Evolutionary conservation across 2,329 filamentous ascomycete genomes (phyloP).

Genomic region (Diplodia scrobiculata): DNA sequence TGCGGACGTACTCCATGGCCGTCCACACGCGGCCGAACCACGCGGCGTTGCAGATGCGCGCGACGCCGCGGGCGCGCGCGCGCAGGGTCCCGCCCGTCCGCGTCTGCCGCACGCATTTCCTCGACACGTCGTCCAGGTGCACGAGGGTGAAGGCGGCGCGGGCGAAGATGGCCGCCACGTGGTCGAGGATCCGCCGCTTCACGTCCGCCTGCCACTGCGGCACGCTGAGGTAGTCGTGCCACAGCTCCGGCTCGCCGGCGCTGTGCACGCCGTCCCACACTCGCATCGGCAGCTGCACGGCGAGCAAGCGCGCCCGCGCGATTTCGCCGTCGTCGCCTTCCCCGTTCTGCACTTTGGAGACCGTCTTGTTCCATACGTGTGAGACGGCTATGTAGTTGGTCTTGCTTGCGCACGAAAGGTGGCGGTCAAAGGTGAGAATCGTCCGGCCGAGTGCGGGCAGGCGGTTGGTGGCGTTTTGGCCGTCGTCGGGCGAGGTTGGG

Average conservation of each 20-base stretch:
- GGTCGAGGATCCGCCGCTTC: constrained; percentile 28
- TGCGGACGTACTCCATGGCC: constrained; percentile 33
- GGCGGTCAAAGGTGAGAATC: constrained; percentile 6
- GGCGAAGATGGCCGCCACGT: background rate
- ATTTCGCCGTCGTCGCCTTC: background rate
- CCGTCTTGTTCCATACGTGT: constrained; percentile 23
- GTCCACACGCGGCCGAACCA: constrained; percentile 34
- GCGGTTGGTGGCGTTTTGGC: background rate
- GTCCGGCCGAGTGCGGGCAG: background rate
- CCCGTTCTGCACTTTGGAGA: constrained; percentile 14
- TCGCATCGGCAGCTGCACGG: background rate
- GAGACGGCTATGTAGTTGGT: constrained; percentile 20
- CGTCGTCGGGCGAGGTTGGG: background rate
- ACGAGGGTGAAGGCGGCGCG: background rate
- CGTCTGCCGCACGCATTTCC: background rate
- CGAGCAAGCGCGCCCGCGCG: background rate
- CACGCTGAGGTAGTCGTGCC: constrained; percentile 35
- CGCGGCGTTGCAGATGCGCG: constrained; percentile 30
- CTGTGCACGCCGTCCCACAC: background rate
- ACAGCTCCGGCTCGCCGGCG: constrained; percentile 27
- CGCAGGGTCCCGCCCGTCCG: background rate
- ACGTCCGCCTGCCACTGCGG: constrained; percentile 29
- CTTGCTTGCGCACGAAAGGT: background rate
- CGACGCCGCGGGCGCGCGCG: constrained; percentile 26
- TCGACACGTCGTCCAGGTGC: background rate